A percentile compares a stretch with the other conserved stretches of the same genome.
phyloP scores from a whole-genome alignment of 768 basidiomycete species.

The Melanogaster broomeanus region DNA sequence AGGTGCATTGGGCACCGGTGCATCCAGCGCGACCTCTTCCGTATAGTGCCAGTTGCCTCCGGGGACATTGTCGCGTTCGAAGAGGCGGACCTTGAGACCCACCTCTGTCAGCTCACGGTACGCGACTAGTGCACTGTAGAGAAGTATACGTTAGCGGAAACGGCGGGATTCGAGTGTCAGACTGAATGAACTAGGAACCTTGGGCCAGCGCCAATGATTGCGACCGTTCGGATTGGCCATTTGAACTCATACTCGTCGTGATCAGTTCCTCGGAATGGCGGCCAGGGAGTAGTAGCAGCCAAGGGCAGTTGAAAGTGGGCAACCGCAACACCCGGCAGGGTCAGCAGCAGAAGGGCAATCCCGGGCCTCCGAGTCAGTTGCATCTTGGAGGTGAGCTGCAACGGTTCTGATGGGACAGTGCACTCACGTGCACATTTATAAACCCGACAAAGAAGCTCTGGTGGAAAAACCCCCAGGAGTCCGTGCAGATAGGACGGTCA shows the following conservation, averaged over 20 bases:
- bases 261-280: not conserved
- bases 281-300: too few species aligned
- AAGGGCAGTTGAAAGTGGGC: too few species aligned
- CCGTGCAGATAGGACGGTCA: too few species aligned
- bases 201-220: conserved; percentile 16
- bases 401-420: too few species aligned
- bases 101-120: conserved; percentile 14
- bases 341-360: too few species aligned
- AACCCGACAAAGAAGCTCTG: too few species aligned
- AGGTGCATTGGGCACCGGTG: conserved; percentile 10
- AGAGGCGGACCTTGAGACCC: conserved; percentile 16
- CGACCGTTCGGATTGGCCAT: conserved; percentile 16
- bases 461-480: too few species aligned
- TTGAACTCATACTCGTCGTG: conserved; percentile 7
- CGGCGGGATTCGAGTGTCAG: too few species aligned
- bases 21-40: conserved; percentile 13
- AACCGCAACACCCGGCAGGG: too few species aligned
- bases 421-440: too few species aligned
- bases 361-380: too few species aligned
- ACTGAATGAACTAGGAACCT: conserved; percentile 1
- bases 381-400: too few species aligned
- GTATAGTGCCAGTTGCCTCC: conserved; percentile 19
- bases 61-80: conserved; percentile 14
- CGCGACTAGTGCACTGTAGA: conserved; percentile 10
- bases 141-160: not conserved